Percentiles rank a stretch among this genome's conserved stretches.
Evolutionary conservation across 495 filamentous ascomycete genomes (phyloP).

Genomic region (Geopyxis carbonaria): DNA sequence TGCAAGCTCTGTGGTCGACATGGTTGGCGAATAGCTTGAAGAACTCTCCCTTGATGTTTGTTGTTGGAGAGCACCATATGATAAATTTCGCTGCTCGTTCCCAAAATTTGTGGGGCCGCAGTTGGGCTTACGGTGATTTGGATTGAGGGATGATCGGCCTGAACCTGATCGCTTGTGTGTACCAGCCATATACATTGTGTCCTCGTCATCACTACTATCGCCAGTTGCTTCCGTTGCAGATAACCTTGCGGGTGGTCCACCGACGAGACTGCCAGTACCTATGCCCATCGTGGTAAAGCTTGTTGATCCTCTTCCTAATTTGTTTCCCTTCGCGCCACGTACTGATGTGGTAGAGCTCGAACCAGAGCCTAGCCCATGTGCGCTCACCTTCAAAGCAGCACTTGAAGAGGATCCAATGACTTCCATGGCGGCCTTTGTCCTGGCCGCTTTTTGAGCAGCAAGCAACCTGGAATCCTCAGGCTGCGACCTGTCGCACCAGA

Average conservation of each 20-base stretch:
- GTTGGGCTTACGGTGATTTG: conserved; percentile 34
- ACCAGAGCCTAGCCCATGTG: conserved; percentile 19
- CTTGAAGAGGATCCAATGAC: conserved; percentile 38
- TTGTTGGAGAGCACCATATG: conserved; percentile 11
- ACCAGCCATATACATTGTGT: conserved; percentile 38
- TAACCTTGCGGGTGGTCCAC: conserved; percentile 71
- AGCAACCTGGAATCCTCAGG: conserved; percentile 72
- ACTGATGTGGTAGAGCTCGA: conserved; percentile 17
- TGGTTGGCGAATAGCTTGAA: conserved; percentile 14
- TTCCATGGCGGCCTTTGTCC: conserved; percentile 66
- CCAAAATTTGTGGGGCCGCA: too few relatives aligned
- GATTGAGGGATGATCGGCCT: conserved; percentile 49
- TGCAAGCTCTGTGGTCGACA: conserved; percentile 14
- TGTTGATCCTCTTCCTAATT: conserved; percentile 15
- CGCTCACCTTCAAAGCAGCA: conserved; percentile 10
- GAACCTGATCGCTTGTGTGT: conserved; percentile 59
- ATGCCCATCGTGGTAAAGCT: conserved; percentile 13
- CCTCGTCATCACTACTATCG: conserved; percentile 56
- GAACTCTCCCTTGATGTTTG: conserved; percentile 16
- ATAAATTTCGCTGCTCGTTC: conserved; percentile 14
- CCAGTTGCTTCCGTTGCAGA: conserved; percentile 90
- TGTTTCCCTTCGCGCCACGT: conserved; percentile 5
- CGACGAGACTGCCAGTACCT: conserved; percentile 24
- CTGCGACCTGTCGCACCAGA: conserved; percentile 95
- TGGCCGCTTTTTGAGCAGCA: conserved; percentile 65